Conservation (phyloP, 768 basidiomycete species). For the Trametes gibbosa region DNA sequence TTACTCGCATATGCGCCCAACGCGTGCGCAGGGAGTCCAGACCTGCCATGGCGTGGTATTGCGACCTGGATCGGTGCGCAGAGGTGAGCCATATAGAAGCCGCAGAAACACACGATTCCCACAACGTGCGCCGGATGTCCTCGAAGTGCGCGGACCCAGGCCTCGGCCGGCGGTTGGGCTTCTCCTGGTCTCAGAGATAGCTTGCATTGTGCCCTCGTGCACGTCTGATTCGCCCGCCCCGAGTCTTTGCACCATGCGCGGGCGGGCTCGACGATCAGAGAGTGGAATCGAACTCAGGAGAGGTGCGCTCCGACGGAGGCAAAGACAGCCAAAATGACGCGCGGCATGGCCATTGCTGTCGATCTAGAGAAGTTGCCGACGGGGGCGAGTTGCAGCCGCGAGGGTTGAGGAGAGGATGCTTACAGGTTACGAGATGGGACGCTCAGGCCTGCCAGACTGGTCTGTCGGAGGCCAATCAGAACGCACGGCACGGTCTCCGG, state of each 20-base stretch:
- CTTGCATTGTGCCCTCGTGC: neutral
- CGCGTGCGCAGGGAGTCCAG: neutral
- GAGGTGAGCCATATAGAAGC: neutral
- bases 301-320: neutral
- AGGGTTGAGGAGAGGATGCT: neutral
- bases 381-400: neutral
- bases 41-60: neutral
- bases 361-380: neutral
- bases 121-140: neutral
- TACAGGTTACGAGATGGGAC: neutral
- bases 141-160: neutral
- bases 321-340: conserved; percentile 1
- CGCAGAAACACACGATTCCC: neutral
- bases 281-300: neutral
- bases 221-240: neutral
- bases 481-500: neutral
- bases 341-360: neutral
- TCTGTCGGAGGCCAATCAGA: conserved; percentile 1
- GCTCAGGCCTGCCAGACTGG: neutral
- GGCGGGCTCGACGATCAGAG: conserved; percentile 2
- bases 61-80: neutral
- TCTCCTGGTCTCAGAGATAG: conserved; percentile 4
- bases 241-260: neutral
- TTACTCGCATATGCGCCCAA: neutral
- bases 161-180: neutral